Conservation (phyloP, 2,329 filamentous ascomycete genomes). For the Ophiostoma quercus region DNA sequence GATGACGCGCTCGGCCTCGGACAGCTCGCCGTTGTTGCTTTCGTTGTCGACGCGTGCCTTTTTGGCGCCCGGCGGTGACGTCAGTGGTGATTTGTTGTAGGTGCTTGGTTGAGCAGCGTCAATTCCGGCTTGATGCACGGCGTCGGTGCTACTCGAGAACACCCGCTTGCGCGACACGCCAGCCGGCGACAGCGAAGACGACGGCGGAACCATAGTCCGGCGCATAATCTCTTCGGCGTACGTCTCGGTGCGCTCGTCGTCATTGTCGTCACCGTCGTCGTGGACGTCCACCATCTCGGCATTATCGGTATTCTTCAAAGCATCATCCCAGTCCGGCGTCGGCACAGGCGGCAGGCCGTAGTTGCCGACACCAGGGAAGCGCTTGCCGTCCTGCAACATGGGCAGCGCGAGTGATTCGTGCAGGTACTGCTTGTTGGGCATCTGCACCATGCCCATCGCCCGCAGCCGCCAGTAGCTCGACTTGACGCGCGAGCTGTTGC, state of each 20-base stretch:
- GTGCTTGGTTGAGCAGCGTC: neutral
- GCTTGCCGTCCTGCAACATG: slow-evolving; percentile 39
- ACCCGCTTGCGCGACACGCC: slow-evolving; percentile 20
- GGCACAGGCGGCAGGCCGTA: slow-evolving; percentile 33
- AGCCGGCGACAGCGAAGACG: neutral
- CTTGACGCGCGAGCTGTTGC: slow-evolving; percentile 16
- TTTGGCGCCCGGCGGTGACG: slow-evolving; percentile 13
- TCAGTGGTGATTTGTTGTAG: neutral
- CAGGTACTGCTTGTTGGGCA: slow-evolving; percentile 32
- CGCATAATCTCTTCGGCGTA: slow-evolving; percentile 22
- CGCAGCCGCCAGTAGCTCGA: slow-evolving; percentile 41
- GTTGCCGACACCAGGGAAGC: slow-evolving; percentile 37
- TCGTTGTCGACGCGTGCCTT: slow-evolving; percentile 19
- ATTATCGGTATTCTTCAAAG: neutral
- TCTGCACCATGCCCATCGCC: slow-evolving; percentile 40
- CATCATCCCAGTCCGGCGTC: slow-evolving; percentile 11
- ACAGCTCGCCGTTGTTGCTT: slow-evolving; percentile 13
- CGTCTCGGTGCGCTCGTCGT: slow-evolving; percentile 7
- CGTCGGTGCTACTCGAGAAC: slow-evolving; percentile 15
- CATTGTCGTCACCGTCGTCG: neutral
- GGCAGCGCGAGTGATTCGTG: slow-evolving; percentile 45
- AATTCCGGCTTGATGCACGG: neutral
- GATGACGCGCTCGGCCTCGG: slow-evolving; percentile 36
- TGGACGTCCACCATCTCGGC: slow-evolving; percentile 9
- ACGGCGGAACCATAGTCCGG: neutral